Base-by-base conservation (phyloP, 495 filamentous ascomycete genomes). In the Trichoderma asperelloides region DNA sequence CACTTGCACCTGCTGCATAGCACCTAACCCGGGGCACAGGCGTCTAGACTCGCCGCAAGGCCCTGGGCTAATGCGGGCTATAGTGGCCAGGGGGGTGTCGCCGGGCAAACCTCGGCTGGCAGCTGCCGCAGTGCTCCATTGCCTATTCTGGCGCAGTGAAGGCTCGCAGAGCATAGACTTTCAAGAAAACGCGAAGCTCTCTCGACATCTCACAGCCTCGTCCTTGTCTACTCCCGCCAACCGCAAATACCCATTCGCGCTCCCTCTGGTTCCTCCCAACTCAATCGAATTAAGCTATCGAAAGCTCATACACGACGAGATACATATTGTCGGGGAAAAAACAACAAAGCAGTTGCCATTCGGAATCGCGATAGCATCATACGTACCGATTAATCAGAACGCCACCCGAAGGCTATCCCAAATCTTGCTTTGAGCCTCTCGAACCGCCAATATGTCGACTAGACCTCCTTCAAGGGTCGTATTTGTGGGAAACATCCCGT, bases 401-500 rank as follows among this genome's bases (percentile, higher is more conserved):
- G 55, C 55, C 9, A 3, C 23, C 27, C 3, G 30, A 60, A 27
- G 55, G 11, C 55, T 28, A 11, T 9, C 8, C 55, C 16, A 51
- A 23, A n/a, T n/a, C 18, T 51, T 25, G 2, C 47, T n/a, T 0
- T 37, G 5, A 60, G 15, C 3, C 23, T 27, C 27, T 13, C 55
- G 27, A 27, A 40, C 6, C 30, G 16, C 68, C 65, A 74, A 73
- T 65, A 86, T 86, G 84, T 86, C 84, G 11, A 77, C 76, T 8
- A 80, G 82, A 67, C 80, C 79, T 25, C 79, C 79, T 1, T 82
- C 81, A 11, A 77, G 79, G n/a, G 79, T 83, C 8, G 89, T 96
- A 62, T 96, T 96, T 71, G 86, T 96, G 66, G 91, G 91, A 67
- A 93, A 92, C 70, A 93, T 93, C 65, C 89, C 91, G 49, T 92